Evolutionary conservation across 495 filamentous ascomycete species (phyloP).

Genomic region (Terfezia claveryi): DNA sequence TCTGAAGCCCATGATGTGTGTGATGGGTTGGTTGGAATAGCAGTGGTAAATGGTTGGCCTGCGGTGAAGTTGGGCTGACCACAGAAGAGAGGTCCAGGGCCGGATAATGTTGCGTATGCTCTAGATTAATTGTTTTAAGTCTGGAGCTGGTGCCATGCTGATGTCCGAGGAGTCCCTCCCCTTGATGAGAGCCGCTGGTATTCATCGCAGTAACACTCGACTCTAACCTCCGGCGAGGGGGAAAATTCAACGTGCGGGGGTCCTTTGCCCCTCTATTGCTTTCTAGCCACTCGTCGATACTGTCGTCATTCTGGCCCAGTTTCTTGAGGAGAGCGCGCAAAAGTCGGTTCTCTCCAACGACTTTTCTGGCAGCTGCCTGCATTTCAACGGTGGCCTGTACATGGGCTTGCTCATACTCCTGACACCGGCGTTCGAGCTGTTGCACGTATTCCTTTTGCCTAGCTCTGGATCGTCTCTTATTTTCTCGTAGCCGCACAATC

Average conservation of each 20-base stretch:
- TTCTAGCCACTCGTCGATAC: conserved; percentile 17
- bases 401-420: conserved; percentile 25
- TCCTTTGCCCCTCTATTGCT: background rate
- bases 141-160: background rate
- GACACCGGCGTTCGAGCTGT: conserved; percentile 34
- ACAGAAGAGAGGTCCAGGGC: background rate
- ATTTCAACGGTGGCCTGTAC: conserved; percentile 30
- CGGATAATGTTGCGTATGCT: too few relatives aligned
- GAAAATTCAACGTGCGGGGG: background rate
- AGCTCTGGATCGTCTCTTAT: conserved; percentile 41
- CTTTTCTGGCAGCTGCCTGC: conserved; percentile 28
- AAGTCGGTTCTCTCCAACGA: conserved; percentile 28
- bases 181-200: background rate
- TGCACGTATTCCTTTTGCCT: conserved; percentile 39
- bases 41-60: background rate
- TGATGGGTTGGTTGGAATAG: background rate
- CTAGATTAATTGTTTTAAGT: too few relatives aligned
- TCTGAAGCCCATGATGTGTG: too few relatives aligned
- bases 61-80: background rate
- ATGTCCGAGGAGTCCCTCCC: background rate
- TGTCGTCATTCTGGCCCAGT: conserved; percentile 18
- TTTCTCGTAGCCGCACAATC: conserved; percentile 26
- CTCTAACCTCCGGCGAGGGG: background rate
- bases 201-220: background rate
- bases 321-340: conserved; percentile 24